Percentiles rank a stretch among this genome's conserved stretches.
Conservation (phyloP, 129 eudicot genomes). For the Daucus carota region DNA sequence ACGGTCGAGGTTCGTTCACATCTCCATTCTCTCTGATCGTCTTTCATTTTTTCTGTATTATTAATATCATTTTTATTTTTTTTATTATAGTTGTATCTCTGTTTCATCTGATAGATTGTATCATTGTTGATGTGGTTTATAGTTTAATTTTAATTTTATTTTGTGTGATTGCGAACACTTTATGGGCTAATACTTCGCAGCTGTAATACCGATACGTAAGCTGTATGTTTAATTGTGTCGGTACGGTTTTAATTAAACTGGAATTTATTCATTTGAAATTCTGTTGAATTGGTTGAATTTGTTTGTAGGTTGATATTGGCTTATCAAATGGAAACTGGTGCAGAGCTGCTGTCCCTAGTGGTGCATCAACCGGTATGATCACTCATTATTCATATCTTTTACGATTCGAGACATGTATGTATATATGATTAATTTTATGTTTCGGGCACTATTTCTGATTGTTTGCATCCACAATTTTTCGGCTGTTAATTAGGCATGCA, state of each 20-base stretch:
- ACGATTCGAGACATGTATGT: slow-evolving; percentile 1
- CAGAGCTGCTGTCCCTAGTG: slow-evolving; percentile 99
- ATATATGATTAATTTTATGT: neutral
- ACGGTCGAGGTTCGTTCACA: slow-evolving; percentile 71
- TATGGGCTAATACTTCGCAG: no score
- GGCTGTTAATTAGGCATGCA: no score
- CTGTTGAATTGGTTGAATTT: neutral
- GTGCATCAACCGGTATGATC: slow-evolving; percentile 91
- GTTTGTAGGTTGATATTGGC: slow-evolving; percentile 62
- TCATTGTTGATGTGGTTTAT: neutral
- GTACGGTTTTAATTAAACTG: neutral
- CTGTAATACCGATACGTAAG: no score
- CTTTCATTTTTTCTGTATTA: neutral
- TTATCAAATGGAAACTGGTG: slow-evolving; percentile 51
- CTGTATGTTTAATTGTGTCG: neutral
- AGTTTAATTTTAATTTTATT: no score
- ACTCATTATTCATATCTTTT: neutral
- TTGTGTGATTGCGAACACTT: neutral
- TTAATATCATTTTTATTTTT: no score
- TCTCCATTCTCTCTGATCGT: neutral
- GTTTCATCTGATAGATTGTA: neutral
- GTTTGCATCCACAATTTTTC: neutral
- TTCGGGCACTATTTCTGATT: neutral
- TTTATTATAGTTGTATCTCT: neutral
- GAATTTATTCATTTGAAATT: neutral